Percentiles rank a stretch among this genome's conserved stretches.
Evolutionary conservation across 73 alveolate genomes (phyloP).

Genomic region (Breviolum minutum): DNA sequence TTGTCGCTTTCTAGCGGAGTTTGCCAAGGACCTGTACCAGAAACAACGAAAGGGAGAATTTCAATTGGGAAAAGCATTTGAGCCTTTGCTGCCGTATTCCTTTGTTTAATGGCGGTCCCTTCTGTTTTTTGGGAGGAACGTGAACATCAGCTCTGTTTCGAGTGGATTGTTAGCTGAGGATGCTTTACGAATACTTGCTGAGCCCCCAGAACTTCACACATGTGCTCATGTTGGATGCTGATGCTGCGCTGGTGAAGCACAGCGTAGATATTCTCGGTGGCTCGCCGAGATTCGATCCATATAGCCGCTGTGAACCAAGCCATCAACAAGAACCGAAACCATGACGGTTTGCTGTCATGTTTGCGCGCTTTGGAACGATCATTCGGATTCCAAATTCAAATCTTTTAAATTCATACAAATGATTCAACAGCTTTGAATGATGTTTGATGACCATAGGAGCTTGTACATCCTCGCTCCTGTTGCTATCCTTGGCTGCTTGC

Average conservation of each 20-base stretch:
- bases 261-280: constrained; percentile 33
- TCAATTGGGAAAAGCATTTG: constrained; percentile 92
- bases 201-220: constrained; percentile 57
- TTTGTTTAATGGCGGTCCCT: no score
- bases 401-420: no score
- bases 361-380: no score
- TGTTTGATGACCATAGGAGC: no score
- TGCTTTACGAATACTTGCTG: constrained; percentile 55
- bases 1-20: no score
- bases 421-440: background rate
- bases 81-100: background rate
- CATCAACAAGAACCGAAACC: no score
- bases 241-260: constrained; percentile 90
- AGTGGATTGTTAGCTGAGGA: background rate
- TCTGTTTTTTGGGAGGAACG: no score
- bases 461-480: no score
- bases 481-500: no score
- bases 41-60: constrained; percentile 74
- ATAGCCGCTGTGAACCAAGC: background rate
- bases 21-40: constrained; percentile 46
- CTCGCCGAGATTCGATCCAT: background rate
- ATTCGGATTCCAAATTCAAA: no score
- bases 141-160: no score
- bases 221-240: constrained; percentile 89
- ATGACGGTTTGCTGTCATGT: no score